Conservation (phyloP, 306 rosid genomes). For the Benincasa hispida region DNA sequence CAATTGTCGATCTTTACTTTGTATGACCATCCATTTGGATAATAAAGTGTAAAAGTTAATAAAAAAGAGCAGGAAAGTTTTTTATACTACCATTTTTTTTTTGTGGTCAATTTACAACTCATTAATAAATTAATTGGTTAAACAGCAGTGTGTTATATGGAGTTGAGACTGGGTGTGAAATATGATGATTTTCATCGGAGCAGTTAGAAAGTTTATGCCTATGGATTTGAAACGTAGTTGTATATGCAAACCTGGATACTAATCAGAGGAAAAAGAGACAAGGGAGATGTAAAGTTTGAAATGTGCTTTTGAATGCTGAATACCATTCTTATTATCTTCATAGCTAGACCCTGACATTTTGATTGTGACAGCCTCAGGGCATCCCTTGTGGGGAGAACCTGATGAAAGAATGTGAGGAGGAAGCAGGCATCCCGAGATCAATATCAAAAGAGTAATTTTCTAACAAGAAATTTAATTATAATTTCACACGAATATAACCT, state of each 20-base stretch:
- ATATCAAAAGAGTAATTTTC: constrained; percentile 45
- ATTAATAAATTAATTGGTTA: not conserved
- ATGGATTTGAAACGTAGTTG: not conserved
- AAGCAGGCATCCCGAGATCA: constrained; percentile 85
- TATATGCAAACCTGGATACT: not conserved
- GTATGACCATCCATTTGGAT: not conserved
- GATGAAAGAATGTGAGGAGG: constrained; percentile 86
- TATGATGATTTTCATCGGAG: not conserved
- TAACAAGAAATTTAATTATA: not conserved
- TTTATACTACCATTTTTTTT: not conserved
- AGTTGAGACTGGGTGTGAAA: not conserved
- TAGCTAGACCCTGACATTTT: not conserved
- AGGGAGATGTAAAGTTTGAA: not conserved
- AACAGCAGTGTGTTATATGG: not conserved
- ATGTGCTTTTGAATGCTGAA: not conserved
- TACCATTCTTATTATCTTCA: not conserved
- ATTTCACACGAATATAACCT: not conserved
- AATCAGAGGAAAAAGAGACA: not conserved
- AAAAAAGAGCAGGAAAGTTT: not conserved
- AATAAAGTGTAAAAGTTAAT: not conserved
- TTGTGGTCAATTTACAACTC: not conserved
- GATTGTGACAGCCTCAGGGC: constrained; percentile 59
- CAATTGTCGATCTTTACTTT: not conserved
- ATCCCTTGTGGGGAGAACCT: constrained; percentile 64
- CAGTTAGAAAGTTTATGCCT: not conserved